Percentiles rank a stretch among this genome's conserved stretches.
These are phyloP conservation scores for Neurospora sp. DNA, from an alignment of 495 filamentous ascomycete genomes.

Conservation along the genomic window DNA sequence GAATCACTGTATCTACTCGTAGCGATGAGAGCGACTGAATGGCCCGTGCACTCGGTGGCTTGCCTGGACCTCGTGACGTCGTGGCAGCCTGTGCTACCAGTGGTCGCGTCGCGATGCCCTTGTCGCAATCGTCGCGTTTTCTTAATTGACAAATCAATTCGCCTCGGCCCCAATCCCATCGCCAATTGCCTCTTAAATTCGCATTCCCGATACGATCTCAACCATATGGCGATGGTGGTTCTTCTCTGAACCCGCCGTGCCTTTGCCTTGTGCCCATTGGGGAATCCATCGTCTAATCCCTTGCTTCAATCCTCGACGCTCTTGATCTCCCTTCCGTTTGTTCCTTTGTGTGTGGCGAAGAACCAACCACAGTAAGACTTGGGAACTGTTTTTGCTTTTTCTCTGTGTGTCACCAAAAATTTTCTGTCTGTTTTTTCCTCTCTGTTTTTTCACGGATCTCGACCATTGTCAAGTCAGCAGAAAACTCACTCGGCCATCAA, in stretches of 20 bases:
- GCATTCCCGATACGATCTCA: background rate
- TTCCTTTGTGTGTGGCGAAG: background rate
- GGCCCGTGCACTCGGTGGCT: background rate
- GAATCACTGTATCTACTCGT: background rate
- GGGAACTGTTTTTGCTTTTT: background rate
- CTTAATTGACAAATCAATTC: conserved; percentile 8
- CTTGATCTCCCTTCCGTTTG: background rate
- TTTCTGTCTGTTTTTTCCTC: background rate
- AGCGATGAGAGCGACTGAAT: background rate
- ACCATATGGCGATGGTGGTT: background rate
- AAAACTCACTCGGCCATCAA: background rate
- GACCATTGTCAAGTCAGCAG: background rate
- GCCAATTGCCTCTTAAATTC: background rate
- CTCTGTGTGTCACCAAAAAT: background rate
- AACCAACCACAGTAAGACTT: background rate
- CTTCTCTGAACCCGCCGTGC: background rate
- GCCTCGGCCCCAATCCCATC: background rate
- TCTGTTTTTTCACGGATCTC: background rate
- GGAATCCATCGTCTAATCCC: background rate
- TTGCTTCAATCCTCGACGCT: background rate
- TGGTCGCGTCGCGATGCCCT: conserved; percentile 9
- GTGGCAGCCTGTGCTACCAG: conserved; percentile 4
- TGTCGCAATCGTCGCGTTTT: conserved; percentile 12
- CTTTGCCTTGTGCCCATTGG: background rate
- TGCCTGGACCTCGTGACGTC: conserved; percentile 16